A percentile compares a stretch with the other conserved stretches of the same genome.
These are phyloP conservation scores for Aspergillus egyptiacus DNA, from an alignment of 495 filamentous ascomycete species.

Conservation along the genomic window DNA sequence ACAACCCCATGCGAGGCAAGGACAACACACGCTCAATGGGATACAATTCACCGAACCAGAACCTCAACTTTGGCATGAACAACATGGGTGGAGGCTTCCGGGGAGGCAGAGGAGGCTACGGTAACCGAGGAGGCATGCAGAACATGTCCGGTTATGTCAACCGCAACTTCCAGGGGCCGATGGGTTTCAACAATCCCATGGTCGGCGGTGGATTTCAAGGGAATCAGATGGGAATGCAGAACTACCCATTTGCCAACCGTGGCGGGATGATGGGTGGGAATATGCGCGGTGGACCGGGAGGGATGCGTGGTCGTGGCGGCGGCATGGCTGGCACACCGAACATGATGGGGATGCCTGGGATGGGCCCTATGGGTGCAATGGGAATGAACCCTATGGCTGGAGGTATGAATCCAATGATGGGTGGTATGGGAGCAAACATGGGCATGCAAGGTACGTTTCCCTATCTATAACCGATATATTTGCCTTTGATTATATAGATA, in stretches of 20 bases:
- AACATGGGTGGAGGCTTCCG: constrained; percentile 39
- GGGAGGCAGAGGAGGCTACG: constrained; percentile 43
- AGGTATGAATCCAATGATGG: constrained; percentile 51
- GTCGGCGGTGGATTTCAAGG: constrained; percentile 55
- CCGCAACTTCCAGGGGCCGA: constrained; percentile 49
- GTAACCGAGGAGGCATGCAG: constrained; percentile 37
- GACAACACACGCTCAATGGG: constrained; percentile 48
- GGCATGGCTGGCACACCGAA: constrained; percentile 44
- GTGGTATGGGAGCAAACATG: constrained; percentile 56
- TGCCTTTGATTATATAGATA: not conserved
- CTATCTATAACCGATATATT: not conserved
- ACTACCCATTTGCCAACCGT: constrained; percentile 56
- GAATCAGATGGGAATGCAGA: constrained; percentile 52
- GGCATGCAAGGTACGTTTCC: constrained; percentile 55
- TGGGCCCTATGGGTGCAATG: constrained; percentile 55
- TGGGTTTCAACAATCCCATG: constrained; percentile 56
- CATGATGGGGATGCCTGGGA: constrained; percentile 50
- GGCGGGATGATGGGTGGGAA: constrained; percentile 59
- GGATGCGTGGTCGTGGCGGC: constrained; percentile 66
- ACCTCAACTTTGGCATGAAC: constrained; percentile 33
- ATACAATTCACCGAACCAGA: constrained; percentile 24
- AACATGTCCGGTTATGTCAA: constrained; percentile 37
- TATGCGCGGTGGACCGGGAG: constrained; percentile 60
- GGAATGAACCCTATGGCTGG: constrained; percentile 57
- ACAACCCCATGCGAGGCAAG: constrained; percentile 70